Evolutionary conservation across 176 grass and related monocot species (phyloP), one percentile per base, ranked within the genome.

Genomic region (Cymbopogon citratus): DNA sequence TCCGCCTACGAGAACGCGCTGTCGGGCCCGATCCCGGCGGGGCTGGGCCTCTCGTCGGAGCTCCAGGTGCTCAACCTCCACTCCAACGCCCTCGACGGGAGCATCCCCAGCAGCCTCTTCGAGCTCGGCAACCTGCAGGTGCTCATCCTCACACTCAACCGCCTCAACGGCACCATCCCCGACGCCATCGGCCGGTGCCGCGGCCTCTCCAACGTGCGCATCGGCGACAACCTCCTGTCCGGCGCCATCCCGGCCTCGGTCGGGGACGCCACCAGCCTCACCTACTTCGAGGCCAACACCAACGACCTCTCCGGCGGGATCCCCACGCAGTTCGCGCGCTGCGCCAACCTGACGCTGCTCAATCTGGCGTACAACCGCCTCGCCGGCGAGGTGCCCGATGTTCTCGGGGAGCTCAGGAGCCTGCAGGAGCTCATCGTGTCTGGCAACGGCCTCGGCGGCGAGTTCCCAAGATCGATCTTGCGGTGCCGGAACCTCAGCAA

Each of bases 401-500:
- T 64, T 27, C 86, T 98, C 1, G 86, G 90, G 1, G 84, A 94
- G 71, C 88, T 98, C 14, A 94, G 64, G 68, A 95, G 77, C 62
- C 86, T 98, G 36, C 95, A 98, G 57, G 92, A 98, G 82, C 74
- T 98, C 18, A 94, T 98, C 16, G 80, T 91, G 8, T 93, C 95
- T 0, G 80, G 81, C 31, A 98, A 98, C 7, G 77, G 75, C 16
- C 89, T 98, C 18, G 71, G 74, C 2, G 95, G 95, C 3, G 79
- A 89, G 49, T 95, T 93, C 73, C 90, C 92, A 0, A 91, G 54
- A 75, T 91, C 90, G 0, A 77, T 95, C 51, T 80, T 95, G 45
- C 86, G 81, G 64, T 98, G 92, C 86, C 90, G 88, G 54, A 98
- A 91, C 70, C 80, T 98, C 11, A 98, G 90, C 92, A 98, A 98